Percentiles rank a stretch among this genome's conserved stretches.
phyloP scores from a whole-genome alignment of 73 alveolate genomes.

The Paramecium pentaurelia region DNA sequence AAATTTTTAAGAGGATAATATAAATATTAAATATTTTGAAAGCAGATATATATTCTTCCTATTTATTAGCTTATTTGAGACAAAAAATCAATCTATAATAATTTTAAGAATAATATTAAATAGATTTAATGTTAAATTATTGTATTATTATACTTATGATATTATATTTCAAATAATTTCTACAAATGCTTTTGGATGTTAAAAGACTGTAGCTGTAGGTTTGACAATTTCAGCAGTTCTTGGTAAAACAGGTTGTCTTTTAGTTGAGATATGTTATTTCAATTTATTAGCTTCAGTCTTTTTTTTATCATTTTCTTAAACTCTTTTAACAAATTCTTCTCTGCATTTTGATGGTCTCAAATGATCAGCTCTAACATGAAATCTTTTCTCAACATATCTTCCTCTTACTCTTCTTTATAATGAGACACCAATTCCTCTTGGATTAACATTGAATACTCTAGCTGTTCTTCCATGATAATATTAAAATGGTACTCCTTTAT shows the following conservation, averaged over 20 bases:
- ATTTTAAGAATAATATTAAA: too few species aligned
- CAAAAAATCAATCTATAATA: too few species aligned
- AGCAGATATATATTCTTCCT: too few species aligned
- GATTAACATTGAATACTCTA: constrained; percentile 84
- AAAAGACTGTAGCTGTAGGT: constrained; percentile 40
- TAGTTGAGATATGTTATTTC: constrained; percentile 55
- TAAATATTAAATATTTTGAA: background rate
- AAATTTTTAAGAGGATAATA: too few species aligned
- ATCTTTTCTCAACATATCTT: constrained; percentile 85
- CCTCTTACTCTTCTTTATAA: constrained; percentile 84
- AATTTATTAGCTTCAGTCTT: constrained; percentile 68
- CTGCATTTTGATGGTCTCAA: constrained; percentile 92
- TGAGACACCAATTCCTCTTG: constrained; percentile 81
- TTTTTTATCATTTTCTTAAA: constrained; percentile 82
- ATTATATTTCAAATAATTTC: constrained; percentile 50
- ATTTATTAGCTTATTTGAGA: too few species aligned
- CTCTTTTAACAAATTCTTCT: constrained; percentile 96
- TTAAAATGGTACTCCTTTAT: constrained; percentile 90
- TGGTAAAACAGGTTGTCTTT: constrained; percentile 59
- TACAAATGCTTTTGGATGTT: constrained; percentile 61
- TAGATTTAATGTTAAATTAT: too few species aligned
- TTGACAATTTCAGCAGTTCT: constrained; percentile 53
- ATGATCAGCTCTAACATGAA: constrained; percentile 92
- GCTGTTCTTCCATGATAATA: constrained; percentile 94
- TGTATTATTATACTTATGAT: constrained; percentile 10